Percentiles rank a stretch among this genome's conserved stretches.
These are phyloP conservation scores for Endothia cerciana DNA, from an alignment of 2,329 filamentous ascomycete species.

Conservation along the genomic window DNA sequence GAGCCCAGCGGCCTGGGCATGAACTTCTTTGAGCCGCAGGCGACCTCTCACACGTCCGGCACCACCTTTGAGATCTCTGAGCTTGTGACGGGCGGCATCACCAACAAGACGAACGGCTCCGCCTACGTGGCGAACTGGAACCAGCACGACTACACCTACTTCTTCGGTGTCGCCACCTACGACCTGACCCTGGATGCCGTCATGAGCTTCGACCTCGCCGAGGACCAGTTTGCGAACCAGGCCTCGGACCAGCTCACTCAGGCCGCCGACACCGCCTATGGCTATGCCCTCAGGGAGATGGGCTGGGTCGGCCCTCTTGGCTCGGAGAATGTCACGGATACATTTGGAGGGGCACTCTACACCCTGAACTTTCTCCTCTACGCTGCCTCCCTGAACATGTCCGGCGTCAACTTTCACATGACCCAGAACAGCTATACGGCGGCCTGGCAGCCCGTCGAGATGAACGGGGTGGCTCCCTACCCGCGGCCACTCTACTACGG, in stretches of 20 bases:
- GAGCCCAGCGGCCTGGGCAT: conserved; percentile 43
- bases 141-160: conserved; percentile 59
- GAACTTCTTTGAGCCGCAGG: conserved; percentile 52
- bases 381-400: conserved; percentile 50
- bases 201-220: conserved; percentile 49
- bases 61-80: conserved; percentile 52
- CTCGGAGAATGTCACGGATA: conserved; percentile 49
- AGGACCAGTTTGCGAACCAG: conserved; percentile 52
- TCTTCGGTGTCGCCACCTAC: conserved; percentile 50
- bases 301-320: conserved; percentile 54
- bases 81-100: conserved; percentile 45
- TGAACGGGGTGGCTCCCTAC: conserved; percentile 44
- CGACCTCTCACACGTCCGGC: conserved; percentile 54
- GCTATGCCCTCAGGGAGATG: conserved; percentile 56
- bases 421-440: conserved; percentile 55
- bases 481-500: conserved; percentile 55
- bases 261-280: conserved; percentile 44
- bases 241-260: conserved; percentile 44
- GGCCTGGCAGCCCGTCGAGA: conserved; percentile 51
- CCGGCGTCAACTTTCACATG: conserved; percentile 56
- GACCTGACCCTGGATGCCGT: conserved; percentile 48
- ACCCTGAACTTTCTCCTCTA: conserved; percentile 57
- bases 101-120: conserved; percentile 37
- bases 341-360: conserved; percentile 55
- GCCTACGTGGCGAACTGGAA: conserved; percentile 46